Conservation (phyloP, 257 asterid genomes). For the Parsonsia alboflavescens region DNA sequence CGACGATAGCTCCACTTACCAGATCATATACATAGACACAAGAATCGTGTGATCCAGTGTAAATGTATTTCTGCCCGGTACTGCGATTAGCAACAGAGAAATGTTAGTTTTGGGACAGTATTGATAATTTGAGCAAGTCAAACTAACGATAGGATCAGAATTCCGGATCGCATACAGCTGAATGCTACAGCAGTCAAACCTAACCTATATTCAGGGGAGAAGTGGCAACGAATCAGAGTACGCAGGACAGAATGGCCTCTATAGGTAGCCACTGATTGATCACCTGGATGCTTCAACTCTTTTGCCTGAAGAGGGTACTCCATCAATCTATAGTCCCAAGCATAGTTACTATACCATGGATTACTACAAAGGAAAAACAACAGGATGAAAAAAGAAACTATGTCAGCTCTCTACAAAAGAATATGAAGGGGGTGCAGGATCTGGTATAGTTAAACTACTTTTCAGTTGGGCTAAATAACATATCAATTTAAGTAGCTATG, state of each 20-base stretch:
- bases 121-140: neutral
- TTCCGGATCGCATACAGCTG: neutral
- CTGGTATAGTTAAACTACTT: neutral
- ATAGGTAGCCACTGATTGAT: conserved; percentile 71
- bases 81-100: conserved; percentile 32
- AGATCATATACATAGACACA: conserved; percentile 70
- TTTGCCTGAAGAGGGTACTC: conserved; percentile 74
- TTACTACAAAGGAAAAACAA: conserved; percentile 34
- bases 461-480: neutral
- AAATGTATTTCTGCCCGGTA: conserved; percentile 89
- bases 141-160: neutral
- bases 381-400: neutral
- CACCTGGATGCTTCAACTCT: conserved; percentile 62
- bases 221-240: conserved; percentile 82
- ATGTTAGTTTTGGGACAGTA: conserved; percentile 1
- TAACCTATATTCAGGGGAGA: conserved; percentile 83
- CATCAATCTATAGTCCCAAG: conserved; percentile 98
- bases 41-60: conserved; percentile 83
- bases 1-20: conserved; percentile 71
- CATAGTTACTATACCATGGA: conserved; percentile 46
- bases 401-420: neutral
- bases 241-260: conserved; percentile 84
- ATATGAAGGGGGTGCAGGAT: neutral
- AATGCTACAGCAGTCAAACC: neutral
- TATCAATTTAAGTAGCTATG: neutral